A percentile compares a stretch with the other conserved stretches of the same genome.
These are phyloP conservation scores for Nephelium lappaceum DNA, from an alignment of 345 rosid genomes.

Conservation along the genomic window DNA sequence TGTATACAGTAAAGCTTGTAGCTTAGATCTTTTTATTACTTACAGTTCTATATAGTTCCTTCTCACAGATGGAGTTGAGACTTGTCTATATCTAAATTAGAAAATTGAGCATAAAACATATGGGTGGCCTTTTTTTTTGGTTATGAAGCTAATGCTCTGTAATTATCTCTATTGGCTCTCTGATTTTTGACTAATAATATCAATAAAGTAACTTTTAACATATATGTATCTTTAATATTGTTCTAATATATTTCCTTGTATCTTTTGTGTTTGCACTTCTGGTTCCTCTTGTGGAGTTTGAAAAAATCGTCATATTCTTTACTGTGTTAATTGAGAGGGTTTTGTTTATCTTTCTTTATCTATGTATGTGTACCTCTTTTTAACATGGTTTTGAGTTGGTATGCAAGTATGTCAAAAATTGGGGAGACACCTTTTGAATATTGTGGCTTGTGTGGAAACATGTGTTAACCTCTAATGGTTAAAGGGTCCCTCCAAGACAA, in stretches of 20 bases:
- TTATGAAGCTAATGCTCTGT: conserved; percentile 5
- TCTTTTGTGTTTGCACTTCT: not conserved
- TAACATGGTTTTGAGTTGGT: not conserved
- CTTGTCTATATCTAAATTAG: conserved; percentile 8
- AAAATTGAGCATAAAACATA: not conserved
- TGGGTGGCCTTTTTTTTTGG: not conserved
- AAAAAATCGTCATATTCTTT: not conserved
- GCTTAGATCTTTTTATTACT: not conserved
- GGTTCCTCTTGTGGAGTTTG: not conserved
- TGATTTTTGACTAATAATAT: not conserved
- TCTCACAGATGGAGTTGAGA: not conserved
- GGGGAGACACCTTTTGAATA: not conserved
- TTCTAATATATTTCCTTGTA: not conserved
- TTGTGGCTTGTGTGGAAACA: not conserved
- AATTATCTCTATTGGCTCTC: conserved; percentile 6
- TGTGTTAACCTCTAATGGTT: not conserved
- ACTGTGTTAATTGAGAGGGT: not conserved
- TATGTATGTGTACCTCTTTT: not conserved
- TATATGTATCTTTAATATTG: not conserved
- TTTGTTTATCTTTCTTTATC: not conserved
- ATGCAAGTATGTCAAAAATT: not conserved
- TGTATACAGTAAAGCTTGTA: not conserved
- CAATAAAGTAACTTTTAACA: not conserved
- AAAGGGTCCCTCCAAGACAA: not conserved
- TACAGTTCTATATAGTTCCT: not conserved